Base-by-base conservation (phyloP, 805 yeast genomes). In the Sporopachydermia lactativora region DNA sequence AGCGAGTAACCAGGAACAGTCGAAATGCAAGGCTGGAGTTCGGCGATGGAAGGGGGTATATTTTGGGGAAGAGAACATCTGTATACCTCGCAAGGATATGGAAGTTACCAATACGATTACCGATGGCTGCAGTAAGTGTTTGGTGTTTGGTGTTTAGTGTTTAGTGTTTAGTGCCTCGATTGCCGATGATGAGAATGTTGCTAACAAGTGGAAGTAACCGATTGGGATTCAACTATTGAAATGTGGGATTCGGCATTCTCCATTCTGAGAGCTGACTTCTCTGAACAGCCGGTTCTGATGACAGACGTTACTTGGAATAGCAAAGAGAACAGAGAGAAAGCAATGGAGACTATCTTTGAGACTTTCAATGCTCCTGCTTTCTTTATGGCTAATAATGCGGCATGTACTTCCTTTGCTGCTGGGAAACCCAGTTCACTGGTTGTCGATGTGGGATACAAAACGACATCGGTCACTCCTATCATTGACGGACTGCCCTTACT, bases 291-390 rank as follows among this genome's bases (percentile, higher is more conserved):
- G 4, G 64, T 84, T 19, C 59, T 88, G 41, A 57, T 85, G 36
- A 86, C 95, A 1, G 96, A 88, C 61, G 88, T 94, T 2, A 77
- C 83, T 8, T 82, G 95, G 95, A 78, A 83, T 44, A 64, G 80
- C 3, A 70, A 66, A 16, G 69, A 61, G 36, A 80, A 82, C 55
- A 75, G 89, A 48, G 67, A 65, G 42, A 76, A 73, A 49, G 70
- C 86, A 4, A 64, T 88, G 52, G 94, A 86, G 57, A 65, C 73
- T 1, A 68, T 81, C 35, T 67, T 81, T 44, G 95, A 85, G 53
- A 61, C 66, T 11, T 68, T 78, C 53, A 66, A 73, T 31, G 80
- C 78, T 49, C 88, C 92, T 34, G 96, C 94, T 0, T 73, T 83
- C 43, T 88, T 79, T 54, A 56, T 83, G 17, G 86, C 83, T 11